Percentiles rank a stretch among this genome's conserved stretches.
These are phyloP conservation scores for Hanseniaspora thailandica DNA, from an alignment of 805 yeast species.

Conservation along the genomic window DNA sequence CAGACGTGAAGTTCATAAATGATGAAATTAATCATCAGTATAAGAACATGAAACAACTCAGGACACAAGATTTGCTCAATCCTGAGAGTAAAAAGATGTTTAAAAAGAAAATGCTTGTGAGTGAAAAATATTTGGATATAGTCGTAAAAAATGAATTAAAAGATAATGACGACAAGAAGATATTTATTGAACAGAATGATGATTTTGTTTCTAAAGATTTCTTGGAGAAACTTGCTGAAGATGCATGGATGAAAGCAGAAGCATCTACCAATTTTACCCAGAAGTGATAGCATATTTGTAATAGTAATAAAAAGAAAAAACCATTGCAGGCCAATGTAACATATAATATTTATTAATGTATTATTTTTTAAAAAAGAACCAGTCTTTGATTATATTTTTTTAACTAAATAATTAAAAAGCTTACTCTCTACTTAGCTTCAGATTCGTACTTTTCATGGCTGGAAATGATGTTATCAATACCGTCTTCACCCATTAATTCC, in stretches of 20 bases:
- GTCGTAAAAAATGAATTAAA: background rate
- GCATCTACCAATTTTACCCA: background rate
- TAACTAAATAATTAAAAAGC: background rate
- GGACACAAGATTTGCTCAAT: background rate
- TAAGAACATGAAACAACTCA: background rate
- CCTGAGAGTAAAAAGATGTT: background rate
- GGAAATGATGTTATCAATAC: conserved; percentile 12
- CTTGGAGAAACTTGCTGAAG: background rate
- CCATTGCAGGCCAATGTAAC: background rate
- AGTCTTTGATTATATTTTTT: background rate
- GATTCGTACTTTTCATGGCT: conserved; percentile 8
- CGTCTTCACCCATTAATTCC: conserved; percentile 23
- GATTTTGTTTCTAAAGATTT: background rate
- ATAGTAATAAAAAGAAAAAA: no score
- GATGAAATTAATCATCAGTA: conserved; percentile 12
- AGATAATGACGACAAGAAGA: background rate
- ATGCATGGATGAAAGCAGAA: background rate
- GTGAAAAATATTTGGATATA: background rate
- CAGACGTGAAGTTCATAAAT: conserved; percentile 7
- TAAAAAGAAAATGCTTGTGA: background rate
- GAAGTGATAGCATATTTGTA: background rate
- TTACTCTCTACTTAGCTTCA: background rate
- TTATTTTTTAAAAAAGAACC: background rate
- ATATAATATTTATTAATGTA: no score
- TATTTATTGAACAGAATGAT: background rate